Percentiles rank a stretch among this genome's conserved stretches.
These are phyloP conservation scores for rapeseed (Brassica napus) DNA, from an alignment of 345 rosid species.

Conservation along the genomic window DNA sequence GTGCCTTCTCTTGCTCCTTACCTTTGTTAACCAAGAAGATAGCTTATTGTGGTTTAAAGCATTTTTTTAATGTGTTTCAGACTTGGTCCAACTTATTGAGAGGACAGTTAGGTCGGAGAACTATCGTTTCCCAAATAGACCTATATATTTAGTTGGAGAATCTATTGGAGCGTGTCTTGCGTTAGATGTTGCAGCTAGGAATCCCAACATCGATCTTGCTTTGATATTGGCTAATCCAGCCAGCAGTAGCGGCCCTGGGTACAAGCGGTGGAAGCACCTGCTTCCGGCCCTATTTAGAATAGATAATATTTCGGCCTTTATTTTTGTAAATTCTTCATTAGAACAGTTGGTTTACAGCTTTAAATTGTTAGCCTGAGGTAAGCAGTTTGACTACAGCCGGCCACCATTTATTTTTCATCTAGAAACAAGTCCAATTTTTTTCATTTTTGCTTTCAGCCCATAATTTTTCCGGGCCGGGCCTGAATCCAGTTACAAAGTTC, in stretches of 20 bases:
- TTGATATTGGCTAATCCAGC: conserved; percentile 60
- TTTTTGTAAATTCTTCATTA: too few species aligned
- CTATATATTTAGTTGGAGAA: conserved; percentile 64
- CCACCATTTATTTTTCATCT: too few species aligned
- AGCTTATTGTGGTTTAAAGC: neutral
- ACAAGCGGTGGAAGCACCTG: too few species aligned
- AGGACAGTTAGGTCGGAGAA: conserved; percentile 45
- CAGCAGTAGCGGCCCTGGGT: too few species aligned
- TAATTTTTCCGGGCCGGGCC: too few species aligned
- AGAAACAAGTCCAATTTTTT: too few species aligned
- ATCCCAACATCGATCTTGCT: conserved; percentile 50
- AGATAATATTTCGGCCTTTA: too few species aligned
- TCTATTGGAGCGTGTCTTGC: conserved; percentile 66
- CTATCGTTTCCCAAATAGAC: conserved; percentile 45
- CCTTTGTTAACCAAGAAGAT: neutral
- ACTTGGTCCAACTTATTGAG: conserved; percentile 53
- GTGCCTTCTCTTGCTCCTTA: conserved; percentile 26
- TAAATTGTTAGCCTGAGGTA: too few species aligned
- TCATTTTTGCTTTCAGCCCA: too few species aligned
- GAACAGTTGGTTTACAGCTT: too few species aligned
- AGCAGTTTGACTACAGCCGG: too few species aligned
- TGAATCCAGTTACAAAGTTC: conserved; percentile 42
- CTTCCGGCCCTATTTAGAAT: too few species aligned
- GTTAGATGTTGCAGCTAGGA: conserved; percentile 56
- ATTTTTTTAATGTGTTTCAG: conserved; percentile 31